Conservation (phyloP, 345 rosid genomes). For the Raphanus raphanistrum region DNA sequence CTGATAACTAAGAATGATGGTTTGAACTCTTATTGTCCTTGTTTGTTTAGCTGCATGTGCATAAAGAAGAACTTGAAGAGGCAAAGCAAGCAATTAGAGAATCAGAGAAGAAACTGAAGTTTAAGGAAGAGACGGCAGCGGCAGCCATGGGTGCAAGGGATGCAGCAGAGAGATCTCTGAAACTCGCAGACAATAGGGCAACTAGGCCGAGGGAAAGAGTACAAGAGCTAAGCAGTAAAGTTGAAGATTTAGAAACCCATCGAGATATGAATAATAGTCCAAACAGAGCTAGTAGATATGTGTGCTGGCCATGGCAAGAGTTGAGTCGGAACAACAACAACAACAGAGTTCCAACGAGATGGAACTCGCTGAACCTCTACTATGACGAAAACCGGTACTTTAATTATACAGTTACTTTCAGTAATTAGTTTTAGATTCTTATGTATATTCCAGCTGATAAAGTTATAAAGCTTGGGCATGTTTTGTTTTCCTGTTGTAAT, state of each 20-base stretch:
- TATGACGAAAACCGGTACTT: constrained; percentile 44
- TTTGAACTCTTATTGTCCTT: constrained; percentile 19
- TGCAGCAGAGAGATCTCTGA: constrained; percentile 94
- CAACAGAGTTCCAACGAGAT: constrained; percentile 74
- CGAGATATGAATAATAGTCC: constrained; percentile 53
- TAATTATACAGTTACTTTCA: neutral
- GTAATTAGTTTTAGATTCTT: constrained; percentile 11
- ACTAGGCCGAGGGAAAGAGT: constrained; percentile 88
- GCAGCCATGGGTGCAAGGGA: constrained; percentile 99
- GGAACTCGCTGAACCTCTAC: constrained; percentile 96
- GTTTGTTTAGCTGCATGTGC: constrained; percentile 55
- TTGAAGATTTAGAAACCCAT: constrained; percentile 78
- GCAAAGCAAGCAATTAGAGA: constrained; percentile 70
- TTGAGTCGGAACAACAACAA: constrained; percentile 41
- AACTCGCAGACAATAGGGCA: constrained; percentile 82
- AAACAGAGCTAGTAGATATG: constrained; percentile 70
- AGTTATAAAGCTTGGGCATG: constrained; percentile 17
- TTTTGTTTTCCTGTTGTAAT: constrained; percentile 12
- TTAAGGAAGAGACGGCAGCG: constrained; percentile 90
- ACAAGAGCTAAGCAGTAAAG: constrained; percentile 79
- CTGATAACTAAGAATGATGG: neutral
- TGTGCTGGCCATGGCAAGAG: constrained; percentile 96
- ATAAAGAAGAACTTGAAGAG: constrained; percentile 87
- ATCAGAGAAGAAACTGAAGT: constrained; percentile 84
- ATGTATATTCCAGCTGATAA: constrained; percentile 23